Evolutionary conservation across 352 stramenopile genomes (phyloP), one percentile per base, ranked within the genome.

Genomic region (Globisporangium apiculatum): DNA sequence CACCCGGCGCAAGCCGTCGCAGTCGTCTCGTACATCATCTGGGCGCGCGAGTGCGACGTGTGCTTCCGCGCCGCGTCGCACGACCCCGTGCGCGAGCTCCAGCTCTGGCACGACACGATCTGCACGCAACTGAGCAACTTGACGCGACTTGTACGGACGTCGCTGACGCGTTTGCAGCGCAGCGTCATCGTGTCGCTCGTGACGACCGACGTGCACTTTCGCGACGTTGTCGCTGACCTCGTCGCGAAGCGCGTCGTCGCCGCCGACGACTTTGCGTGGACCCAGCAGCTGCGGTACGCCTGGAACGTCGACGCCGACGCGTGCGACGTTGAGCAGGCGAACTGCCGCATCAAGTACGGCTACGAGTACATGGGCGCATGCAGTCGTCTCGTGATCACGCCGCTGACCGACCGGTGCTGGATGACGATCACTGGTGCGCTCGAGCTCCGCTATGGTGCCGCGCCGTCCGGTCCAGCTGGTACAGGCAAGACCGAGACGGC

Each of bases 401-500:
- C 92, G 9, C 64, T 98, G 45, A 98, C 92, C 0, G 92, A 98
- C 62, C 82, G 91, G 0, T 97, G 88, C 59, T 98, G 94, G 79
- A 92, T 98, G 68, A 97, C 92, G 8, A 87, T 98, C 17, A 97
- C 91, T 1, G 82, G 86, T 15, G 92, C 92, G 2, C 68, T 98
- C 4, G 76, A 91, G 18, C 55, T 98, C 12, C 79, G 72, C n/a
- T 88, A 96, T 31, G 92, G 91, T 8, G 92, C 85, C 5, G 83
- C 90, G 1, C 91, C 90, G 7, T 94, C 90, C 5, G 91, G 90
- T 17, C 87, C 91, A 10, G 87, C 90, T 9, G 91, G 90, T 17
- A 97, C 89, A 3, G 83, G 91, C 4, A 98, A 98, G 64, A 98
- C 93, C 0, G 94, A 98, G 68, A 98, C 92, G 1, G 97, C 87